Percentiles rank a stretch among this genome's conserved stretches.
These are phyloP conservation scores for Phyllosticta citriasiana DNA, from an alignment of 2,329 filamentous ascomycete species.

Conservation along the genomic window DNA sequence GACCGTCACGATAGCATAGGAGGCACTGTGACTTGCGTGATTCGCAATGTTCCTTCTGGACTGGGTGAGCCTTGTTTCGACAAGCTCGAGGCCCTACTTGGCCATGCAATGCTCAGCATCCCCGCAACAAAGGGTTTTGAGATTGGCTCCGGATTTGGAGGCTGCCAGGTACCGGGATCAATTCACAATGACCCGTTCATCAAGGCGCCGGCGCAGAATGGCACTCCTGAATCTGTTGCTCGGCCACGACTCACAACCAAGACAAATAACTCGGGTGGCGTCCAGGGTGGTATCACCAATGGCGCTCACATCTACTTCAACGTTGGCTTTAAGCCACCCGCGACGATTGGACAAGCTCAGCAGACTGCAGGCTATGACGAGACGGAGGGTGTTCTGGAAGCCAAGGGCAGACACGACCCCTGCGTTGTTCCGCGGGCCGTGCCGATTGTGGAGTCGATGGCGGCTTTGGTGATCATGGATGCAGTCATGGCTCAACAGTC, in stretches of 20 bases:
- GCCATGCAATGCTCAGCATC: conserved; percentile 89
- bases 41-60: conserved; percentile 73
- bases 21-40: conserved; percentile 88
- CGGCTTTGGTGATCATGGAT: conserved; percentile 78
- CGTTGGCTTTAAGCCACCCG: conserved; percentile 88
- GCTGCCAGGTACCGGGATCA: conserved; percentile 78
- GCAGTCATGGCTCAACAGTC: conserved; percentile 73
- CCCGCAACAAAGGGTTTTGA: conserved; percentile 95
- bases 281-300: conserved; percentile 93
- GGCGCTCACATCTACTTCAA: conserved; percentile 91
- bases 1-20: conserved; percentile 82
- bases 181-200: conserved; percentile 86
- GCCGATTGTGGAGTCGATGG: conserved; percentile 86
- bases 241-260: conserved; percentile 65
- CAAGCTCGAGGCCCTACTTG: conserved; percentile 85
- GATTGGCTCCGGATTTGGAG: conserved; percentile 84
- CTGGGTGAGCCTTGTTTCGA: conserved; percentile 92
- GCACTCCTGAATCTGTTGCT: conserved; percentile 24
- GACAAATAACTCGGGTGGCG: conserved; percentile 91
- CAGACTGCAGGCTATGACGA: conserved; percentile 72
- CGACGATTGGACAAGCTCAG: conserved; percentile 80
- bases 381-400: conserved; percentile 64
- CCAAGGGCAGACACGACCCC: conserved; percentile 90
- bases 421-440: conserved; percentile 84
- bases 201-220: conserved; percentile 41